Conservation (phyloP, 768 basidiomycete species). For the Rossbeevera mucosa region DNA sequence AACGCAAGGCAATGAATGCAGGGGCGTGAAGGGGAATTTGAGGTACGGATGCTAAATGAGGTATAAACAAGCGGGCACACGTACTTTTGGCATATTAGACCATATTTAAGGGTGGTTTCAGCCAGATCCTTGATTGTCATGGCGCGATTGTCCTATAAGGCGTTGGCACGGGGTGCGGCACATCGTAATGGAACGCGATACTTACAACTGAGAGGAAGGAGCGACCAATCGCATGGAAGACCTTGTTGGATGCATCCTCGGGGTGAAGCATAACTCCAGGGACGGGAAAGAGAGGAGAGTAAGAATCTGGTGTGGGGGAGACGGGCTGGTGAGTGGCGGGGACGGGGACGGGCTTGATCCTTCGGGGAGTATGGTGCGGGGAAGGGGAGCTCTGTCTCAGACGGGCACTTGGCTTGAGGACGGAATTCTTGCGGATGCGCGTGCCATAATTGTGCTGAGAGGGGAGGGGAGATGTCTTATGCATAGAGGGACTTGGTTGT, state of each 20-base stretch:
- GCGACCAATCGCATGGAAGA: conserved; percentile 68
- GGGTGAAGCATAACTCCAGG: conserved; percentile 63
- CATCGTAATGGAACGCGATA: conserved; percentile 14
- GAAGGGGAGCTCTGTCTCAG: conserved; percentile 43
- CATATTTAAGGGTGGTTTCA: conserved; percentile 59
- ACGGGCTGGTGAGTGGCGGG: conserved; percentile 19
- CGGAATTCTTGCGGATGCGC: conserved; percentile 48
- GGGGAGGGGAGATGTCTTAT: conserved; percentile 10
- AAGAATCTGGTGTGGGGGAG: conserved; percentile 14
- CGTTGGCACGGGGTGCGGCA: conserved; percentile 12
- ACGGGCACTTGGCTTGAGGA: conserved; percentile 50
- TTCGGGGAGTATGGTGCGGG: conserved; percentile 30
- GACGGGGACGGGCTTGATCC: conserved; percentile 30
- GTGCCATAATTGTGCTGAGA: conserved; percentile 46
- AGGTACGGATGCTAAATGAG: conserved; percentile 10
- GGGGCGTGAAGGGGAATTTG: conserved; percentile 5
- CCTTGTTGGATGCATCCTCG: conserved; percentile 68
- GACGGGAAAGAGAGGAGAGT: conserved; percentile 50
- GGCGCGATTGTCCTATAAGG: conserved; percentile 64
- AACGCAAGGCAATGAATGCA: conserved; percentile 6
- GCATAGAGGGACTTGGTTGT: conserved; percentile 12
- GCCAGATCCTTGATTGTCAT: conserved; percentile 86
- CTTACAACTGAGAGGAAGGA: conserved; percentile 71
- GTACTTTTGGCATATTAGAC: conserved; percentile 73
- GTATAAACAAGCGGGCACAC: conserved; percentile 23